Conservation (phyloP, 2,329 filamentous ascomycete species). For the Gaeumannomyces sp. region DNA sequence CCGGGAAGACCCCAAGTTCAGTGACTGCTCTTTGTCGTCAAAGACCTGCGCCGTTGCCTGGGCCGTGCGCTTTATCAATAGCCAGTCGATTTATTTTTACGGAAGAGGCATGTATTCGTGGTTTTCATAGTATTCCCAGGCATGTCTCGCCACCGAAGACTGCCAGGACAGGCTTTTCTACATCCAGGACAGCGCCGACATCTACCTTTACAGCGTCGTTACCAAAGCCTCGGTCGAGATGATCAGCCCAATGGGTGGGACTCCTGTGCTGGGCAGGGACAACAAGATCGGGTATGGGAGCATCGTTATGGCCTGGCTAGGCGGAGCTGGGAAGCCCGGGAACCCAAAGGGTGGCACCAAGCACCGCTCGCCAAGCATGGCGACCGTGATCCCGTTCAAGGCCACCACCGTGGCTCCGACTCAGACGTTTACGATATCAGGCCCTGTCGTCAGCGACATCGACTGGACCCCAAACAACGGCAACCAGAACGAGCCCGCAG, state of each 20-base stretch:
- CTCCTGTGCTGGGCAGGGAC: not conserved
- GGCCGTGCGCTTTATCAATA: constrained; percentile 4
- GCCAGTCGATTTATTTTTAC: constrained; percentile 1
- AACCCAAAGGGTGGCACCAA: not conserved
- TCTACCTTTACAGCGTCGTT: constrained; percentile 12
- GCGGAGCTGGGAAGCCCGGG: not conserved
- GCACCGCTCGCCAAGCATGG: not conserved
- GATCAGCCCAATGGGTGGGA: constrained; percentile 2
- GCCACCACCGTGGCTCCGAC: not conserved
- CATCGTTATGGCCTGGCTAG: constrained; percentile 1
- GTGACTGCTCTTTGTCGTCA: not conserved
- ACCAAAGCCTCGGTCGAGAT: constrained; percentile 11
- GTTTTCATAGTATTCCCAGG: constrained; percentile 8
- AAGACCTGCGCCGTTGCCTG: constrained; percentile 1
- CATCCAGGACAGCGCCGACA: constrained; percentile 10
- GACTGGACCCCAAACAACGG: not conserved
- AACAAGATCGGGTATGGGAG: not conserved
- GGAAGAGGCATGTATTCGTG: constrained; percentile 9
- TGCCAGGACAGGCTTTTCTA: constrained; percentile 13
- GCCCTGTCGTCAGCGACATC: not conserved
- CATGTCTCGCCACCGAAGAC: constrained; percentile 28
- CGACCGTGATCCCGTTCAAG: constrained; percentile 5
- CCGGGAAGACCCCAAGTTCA: not conserved
- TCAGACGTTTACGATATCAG: not conserved
- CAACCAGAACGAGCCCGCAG: constrained; percentile 3